phyloP scores from a whole-genome alignment of 768 basidiomycete genomes.

The Xerocomellus intermedius region DNA sequence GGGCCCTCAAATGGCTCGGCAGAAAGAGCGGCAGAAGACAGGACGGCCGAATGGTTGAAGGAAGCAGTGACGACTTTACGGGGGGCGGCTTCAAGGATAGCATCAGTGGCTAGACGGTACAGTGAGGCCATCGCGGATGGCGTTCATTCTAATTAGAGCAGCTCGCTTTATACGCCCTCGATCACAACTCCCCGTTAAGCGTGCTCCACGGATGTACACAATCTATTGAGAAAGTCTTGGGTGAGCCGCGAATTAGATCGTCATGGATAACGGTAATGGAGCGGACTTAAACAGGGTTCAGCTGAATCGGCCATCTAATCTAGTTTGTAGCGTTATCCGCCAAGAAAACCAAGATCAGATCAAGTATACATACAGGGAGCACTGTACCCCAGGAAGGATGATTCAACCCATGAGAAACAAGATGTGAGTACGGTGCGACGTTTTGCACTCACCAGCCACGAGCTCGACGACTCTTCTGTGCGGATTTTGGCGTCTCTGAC shows the following conservation, averaged over 20 bases:
- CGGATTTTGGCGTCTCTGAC: neutral
- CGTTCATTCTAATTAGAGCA: neutral
- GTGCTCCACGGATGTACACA: neutral
- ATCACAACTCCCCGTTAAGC: neutral
- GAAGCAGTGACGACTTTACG: constrained; percentile 10
- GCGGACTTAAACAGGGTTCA: constrained; percentile 16
- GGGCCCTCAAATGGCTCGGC: constrained; percentile 2
- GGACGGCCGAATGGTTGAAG: constrained; percentile 14
- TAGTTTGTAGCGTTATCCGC: constrained; percentile 2
- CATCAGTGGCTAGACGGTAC: constrained; percentile 4
- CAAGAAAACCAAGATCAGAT: constrained; percentile 11
- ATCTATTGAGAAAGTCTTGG: neutral
- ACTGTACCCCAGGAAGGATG: neutral
- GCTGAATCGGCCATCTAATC: neutral
- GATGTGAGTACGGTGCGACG: neutral
- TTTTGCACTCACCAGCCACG: neutral
- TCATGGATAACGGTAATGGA: constrained; percentile 17
- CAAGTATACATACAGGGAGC: neutral
- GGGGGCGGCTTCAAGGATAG: constrained; percentile 7
- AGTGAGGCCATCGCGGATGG: constrained; percentile 17
- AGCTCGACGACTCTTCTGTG: neutral
- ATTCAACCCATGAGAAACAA: neutral
- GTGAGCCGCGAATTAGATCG: neutral
- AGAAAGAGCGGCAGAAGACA: constrained; percentile 7
- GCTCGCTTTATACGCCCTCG: constrained; percentile 20